Percentiles rank a stretch among this genome's conserved stretches.
These are phyloP conservation scores for Xylaria multiplex DNA, from an alignment of 2,329 filamentous ascomycete genomes.

Conservation along the genomic window DNA sequence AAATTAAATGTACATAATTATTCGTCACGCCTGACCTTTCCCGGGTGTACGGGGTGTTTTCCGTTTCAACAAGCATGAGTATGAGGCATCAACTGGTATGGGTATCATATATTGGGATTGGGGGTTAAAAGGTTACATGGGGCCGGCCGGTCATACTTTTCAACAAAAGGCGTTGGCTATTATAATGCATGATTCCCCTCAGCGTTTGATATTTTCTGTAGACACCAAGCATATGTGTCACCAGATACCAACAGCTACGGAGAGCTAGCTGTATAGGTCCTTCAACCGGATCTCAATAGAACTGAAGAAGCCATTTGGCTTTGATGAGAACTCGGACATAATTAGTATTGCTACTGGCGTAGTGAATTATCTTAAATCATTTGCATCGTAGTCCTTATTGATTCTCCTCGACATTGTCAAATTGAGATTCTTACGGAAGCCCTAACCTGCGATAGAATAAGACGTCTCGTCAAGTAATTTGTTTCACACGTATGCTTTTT, in stretches of 20 bases:
- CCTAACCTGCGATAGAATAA: not conserved
- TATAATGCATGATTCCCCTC: constrained; percentile 53
- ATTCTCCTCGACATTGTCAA: too few relatives aligned
- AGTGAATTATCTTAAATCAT: not conserved
- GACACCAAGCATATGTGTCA: constrained; percentile 40
- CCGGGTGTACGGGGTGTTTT: constrained; percentile 32
- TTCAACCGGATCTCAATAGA: constrained; percentile 49
- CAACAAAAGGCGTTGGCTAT: constrained; percentile 53
- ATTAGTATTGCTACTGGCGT: not conserved
- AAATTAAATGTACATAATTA: constrained; percentile 54
- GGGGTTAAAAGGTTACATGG: constrained; percentile 45
- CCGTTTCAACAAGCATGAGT: constrained; percentile 51
- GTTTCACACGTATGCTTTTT: too few relatives aligned
- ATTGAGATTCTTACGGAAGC: not conserved
- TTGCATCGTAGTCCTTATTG: not conserved
- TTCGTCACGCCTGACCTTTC: constrained; percentile 24
- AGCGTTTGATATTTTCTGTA: constrained; percentile 49
- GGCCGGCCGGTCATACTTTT: constrained; percentile 50
- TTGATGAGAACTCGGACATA: constrained; percentile 9
- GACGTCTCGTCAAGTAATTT: not conserved
- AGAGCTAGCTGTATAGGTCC: constrained; percentile 43
- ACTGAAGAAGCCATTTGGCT: constrained; percentile 36
- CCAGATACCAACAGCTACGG: constrained; percentile 42
- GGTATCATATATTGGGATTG: constrained; percentile 42
- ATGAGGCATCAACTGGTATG: constrained; percentile 48